Evolutionary conservation across 2,329 filamentous ascomycete genomes (phyloP), one percentile per base, ranked within the genome.

Genomic region (Aureobasidium sp.): DNA sequence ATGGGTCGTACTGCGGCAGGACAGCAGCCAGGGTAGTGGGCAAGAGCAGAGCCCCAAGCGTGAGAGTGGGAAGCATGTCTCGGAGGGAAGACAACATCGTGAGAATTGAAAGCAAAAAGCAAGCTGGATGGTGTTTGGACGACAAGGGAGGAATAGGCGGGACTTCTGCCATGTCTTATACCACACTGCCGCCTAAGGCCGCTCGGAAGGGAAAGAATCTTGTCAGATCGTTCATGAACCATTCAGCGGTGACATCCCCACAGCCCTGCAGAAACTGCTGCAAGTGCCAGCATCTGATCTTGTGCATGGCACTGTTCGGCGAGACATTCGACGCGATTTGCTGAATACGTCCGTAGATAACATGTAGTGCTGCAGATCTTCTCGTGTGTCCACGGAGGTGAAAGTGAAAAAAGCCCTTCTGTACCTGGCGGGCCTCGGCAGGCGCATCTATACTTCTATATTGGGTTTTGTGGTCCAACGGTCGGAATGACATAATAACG

Each of bases 1-100:
- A 71, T 1, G 68, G 69, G 47, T 71, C 70, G 15, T 63, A 47
- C 6, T 60, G 53, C 14, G 68, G 68, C 27, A 49, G 58, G 12
- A 52, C 36, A 2, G 58, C 56, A 22, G 56, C 56, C 20, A 59
- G 27, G 9, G 56, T 49, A 6, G 22, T 27, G 9, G 56, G 56
- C 34, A 49, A 41, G 9, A 59, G 36, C 42, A 59, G 17, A 5
- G 17, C 34, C 22, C 44, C 14, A 9, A 59, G 7, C 49, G 44
- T 44, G 14, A 59, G 20, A 5, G 44, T 20, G 20, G 45, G 56
- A 22, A 59, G 44, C 31, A 59, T 59, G 56, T 59, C 17, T 25
- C 44, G 20, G 2, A 49, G 11, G 5, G 9, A 49, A 1, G 31
- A 48, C 14, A 59, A 22, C 56, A 59, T 49, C 34, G 8, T 27